phyloP scores from a whole-genome alignment of 192 early-diverging fungal species.

The Linnemannia exigua region DNA sequence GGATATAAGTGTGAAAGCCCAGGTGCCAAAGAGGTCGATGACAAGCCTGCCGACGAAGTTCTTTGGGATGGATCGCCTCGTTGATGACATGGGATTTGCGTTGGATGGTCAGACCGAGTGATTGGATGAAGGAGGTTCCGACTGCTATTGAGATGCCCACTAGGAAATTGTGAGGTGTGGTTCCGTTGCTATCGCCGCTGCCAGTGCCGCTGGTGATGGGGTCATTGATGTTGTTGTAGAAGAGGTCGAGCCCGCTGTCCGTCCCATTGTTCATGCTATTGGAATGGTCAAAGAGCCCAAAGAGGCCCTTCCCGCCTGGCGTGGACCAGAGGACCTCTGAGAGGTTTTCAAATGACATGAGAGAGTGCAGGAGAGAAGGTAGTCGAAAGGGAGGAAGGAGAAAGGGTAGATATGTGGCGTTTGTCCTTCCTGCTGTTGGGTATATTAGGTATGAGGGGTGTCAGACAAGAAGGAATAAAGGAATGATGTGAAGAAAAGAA shows the following conservation, averaged over 20 bases:
- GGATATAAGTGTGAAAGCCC: conserved; percentile 75
- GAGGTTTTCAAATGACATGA: conserved; percentile 52
- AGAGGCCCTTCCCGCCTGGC: conserved; percentile 37
- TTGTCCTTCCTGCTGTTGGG: neutral
- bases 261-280: neutral
- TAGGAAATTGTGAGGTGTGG: conserved; percentile 45
- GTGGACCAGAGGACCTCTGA: conserved; percentile 56
- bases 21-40: conserved; percentile 74
- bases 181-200: neutral
- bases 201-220: conserved; percentile 11
- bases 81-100: conserved; percentile 80
- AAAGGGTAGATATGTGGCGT: neutral
- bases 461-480: neutral
- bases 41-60: conserved; percentile 64
- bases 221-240: neutral
- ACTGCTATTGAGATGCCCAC: conserved; percentile 73
- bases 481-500: neutral
- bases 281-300: conserved; percentile 35
- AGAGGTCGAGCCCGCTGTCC: neutral
- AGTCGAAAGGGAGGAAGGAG: neutral
- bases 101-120: conserved; percentile 82
- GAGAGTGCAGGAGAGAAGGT: neutral
- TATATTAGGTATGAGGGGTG: neutral
- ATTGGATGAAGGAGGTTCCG: conserved; percentile 77
- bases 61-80: conserved; percentile 64